Conservation (phyloP, 2,329 filamentous ascomycete genomes). For the Clathrospora elynae region DNA sequence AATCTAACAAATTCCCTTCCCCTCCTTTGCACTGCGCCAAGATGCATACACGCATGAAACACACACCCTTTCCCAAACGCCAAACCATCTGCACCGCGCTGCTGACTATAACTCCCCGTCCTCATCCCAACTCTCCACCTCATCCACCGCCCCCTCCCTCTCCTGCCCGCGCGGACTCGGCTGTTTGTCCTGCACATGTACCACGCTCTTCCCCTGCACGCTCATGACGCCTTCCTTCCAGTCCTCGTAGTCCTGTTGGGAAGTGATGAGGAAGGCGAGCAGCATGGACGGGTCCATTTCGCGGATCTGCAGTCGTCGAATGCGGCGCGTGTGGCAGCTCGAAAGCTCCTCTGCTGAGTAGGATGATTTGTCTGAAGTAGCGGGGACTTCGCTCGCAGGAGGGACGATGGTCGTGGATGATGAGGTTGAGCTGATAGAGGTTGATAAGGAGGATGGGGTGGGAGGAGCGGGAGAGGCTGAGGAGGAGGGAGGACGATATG, state of each 20-base stretch:
- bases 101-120: conserved; percentile 40
- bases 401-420: conserved; percentile 35
- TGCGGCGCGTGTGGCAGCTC: conserved; percentile 83
- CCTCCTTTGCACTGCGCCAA: too few species aligned
- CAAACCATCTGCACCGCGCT: neutral
- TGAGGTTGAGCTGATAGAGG: conserved; percentile 19
- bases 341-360: conserved; percentile 76
- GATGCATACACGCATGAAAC: neutral
- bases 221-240: conserved; percentile 80
- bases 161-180: conserved; percentile 60
- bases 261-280: conserved; percentile 85
- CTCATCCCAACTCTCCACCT: conserved; percentile 82
- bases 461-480: neutral
- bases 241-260: conserved; percentile 79
- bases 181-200: conserved; percentile 78
- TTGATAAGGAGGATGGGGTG: conserved; percentile 7
- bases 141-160: conserved; percentile 77
- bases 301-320: conserved; percentile 79
- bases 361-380: conserved; percentile 40
- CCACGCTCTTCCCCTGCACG: conserved; percentile 75
- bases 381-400: conserved; percentile 1
- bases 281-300: conserved; percentile 99
- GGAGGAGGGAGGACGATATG: conserved; percentile 54
- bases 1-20: too few species aligned
- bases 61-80: conserved; percentile 6